phyloP scores from a whole-genome alignment of 2,329 filamentous ascomycete species.

The Tricladium varicosporioides region DNA sequence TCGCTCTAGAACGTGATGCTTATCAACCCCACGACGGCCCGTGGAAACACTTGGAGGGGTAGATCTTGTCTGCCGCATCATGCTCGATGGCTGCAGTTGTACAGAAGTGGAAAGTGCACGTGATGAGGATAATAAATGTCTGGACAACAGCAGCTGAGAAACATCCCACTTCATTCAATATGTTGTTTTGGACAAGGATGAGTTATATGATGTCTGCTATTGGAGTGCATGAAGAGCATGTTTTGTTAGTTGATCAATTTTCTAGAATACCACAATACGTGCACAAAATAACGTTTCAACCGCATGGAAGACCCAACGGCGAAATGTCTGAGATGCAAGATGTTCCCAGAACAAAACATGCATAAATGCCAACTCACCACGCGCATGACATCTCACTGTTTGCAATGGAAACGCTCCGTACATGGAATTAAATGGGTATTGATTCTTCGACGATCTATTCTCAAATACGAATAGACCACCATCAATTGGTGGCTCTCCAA shows the following conservation, averaged over 20 bases:
- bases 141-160: neutral
- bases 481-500: neutral
- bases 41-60: neutral
- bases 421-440: neutral
- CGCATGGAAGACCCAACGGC: too few relatives aligned
- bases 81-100: neutral
- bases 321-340: too few relatives aligned
- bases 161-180: neutral
- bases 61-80: neutral
- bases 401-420: too few relatives aligned
- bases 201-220: too few relatives aligned
- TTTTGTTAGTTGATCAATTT: too few relatives aligned
- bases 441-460: conserved; percentile 1
- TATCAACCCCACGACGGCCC: conserved; percentile 5
- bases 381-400: too few relatives aligned
- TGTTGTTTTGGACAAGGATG: neutral
- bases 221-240: too few relatives aligned
- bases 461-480: neutral
- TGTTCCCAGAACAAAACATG: too few relatives aligned
- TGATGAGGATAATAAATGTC: neutral
- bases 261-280: too few relatives aligned
- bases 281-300: too few relatives aligned
- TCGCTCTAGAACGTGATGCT: neutral
- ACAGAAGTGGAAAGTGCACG: neutral
- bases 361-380: too few relatives aligned